phyloP scores from a whole-genome alignment of 78 protist genomes.

The Dictyostelium firmibasis region DNA sequence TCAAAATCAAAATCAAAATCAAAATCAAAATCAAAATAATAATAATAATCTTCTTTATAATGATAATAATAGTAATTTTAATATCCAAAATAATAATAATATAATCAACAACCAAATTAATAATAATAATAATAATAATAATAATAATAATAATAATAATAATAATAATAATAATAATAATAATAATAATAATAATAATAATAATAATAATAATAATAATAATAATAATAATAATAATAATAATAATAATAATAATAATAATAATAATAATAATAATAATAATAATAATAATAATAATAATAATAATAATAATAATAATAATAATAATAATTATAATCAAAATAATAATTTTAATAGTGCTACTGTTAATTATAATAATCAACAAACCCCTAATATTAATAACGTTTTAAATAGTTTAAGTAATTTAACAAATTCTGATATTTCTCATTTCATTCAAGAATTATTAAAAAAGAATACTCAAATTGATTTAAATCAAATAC shows the following conservation, averaged over 20 bases:
- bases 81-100: not conserved
- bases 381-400: not conserved
- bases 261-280: not conserved
- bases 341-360: not conserved
- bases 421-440: not conserved
- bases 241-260: not conserved
- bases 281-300: conserved; percentile 28
- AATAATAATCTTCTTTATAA: no score
- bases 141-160: not conserved
- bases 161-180: not conserved
- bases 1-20: not conserved
- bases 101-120: not conserved
- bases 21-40: no score
- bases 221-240: not conserved
- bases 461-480: not conserved
- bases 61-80: not conserved
- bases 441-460: not conserved
- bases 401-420: not conserved
- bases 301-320: conserved; percentile 3
- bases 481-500: not conserved
- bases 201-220: not conserved
- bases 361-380: not conserved
- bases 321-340: not conserved
- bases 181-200: not conserved
- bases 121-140: not conserved